Evolutionary conservation across 768 basidiomycete species (phyloP).

Genomic region (Russula sp.): DNA sequence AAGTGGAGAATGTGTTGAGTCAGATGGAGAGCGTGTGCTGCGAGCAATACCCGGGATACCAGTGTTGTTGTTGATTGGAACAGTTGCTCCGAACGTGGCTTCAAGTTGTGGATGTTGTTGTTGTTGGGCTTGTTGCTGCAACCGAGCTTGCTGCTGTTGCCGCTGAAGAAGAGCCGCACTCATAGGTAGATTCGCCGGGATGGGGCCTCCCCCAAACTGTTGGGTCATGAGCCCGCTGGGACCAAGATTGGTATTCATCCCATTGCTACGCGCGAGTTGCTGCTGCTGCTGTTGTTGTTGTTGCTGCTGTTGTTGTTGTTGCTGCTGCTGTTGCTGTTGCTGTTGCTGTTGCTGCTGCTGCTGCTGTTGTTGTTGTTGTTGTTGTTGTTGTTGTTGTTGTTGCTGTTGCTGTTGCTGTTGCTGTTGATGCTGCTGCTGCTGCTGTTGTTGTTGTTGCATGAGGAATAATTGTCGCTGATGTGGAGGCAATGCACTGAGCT

Average conservation of each 20-base stretch:
- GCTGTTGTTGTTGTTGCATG: conserved; percentile 29
- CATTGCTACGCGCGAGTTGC: conserved; percentile 5
- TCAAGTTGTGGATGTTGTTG: conserved; percentile 22
- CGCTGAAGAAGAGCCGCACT: conserved; percentile 7
- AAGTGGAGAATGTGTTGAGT: conserved; percentile 42
- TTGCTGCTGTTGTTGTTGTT: conserved; percentile 27
- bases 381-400: not conserved
- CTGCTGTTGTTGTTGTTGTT: conserved; percentile 18
- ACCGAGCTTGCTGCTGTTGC: conserved; percentile 36
- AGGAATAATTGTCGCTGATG: conserved; percentile 43
- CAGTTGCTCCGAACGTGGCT: conserved; percentile 38
- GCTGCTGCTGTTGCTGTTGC: not conserved
- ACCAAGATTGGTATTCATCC: conserved; percentile 5
- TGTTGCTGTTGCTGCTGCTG: not conserved
- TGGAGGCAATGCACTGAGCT: conserved; percentile 22
- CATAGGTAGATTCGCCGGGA: not conserved
- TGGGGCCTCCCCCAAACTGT: conserved; percentile 12
- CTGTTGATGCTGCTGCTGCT: too few species aligned
- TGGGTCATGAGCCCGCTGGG: conserved; percentile 10
- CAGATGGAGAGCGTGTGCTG: conserved; percentile 69
- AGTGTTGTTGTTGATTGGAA: conserved; percentile 25
- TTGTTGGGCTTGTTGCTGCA: conserved; percentile 24
- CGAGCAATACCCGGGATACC: conserved; percentile 65
- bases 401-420: not conserved
- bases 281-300: conserved; percentile 30